A percentile compares a stretch with the other conserved stretches of the same genome.
Evolutionary conservation across 2,329 filamentous ascomycete species (phyloP).

Genomic region (Talaromyces sp.): DNA sequence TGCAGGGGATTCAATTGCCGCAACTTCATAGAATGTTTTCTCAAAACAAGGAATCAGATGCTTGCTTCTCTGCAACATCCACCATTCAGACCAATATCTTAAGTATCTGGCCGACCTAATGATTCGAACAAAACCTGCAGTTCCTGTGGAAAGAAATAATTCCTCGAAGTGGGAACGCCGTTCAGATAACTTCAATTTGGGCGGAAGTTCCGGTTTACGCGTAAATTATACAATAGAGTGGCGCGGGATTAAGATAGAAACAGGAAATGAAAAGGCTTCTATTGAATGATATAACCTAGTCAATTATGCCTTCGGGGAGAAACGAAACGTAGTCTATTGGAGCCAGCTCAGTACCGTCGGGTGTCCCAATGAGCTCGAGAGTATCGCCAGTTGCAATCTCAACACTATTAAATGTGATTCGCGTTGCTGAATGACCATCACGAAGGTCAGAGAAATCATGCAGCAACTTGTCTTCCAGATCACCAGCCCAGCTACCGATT

Average conservation of each 20-base stretch:
- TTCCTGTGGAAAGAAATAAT: not conserved
- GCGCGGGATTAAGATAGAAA: not conserved
- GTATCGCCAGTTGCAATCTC: conserved; percentile 47
- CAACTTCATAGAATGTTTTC: not conserved
- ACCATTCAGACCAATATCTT: not conserved
- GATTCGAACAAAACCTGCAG: not conserved
- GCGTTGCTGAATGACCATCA: conserved; percentile 61
- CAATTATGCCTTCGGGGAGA: conserved; percentile 53
- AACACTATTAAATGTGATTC: conserved; percentile 54
- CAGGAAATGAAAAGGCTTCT: not conserved
- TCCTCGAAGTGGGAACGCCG: too few relatives aligned
- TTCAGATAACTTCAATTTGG: not conserved
- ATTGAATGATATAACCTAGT: conserved; percentile 31
- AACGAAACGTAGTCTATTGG: conserved; percentile 63
- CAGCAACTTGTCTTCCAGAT: conserved; percentile 55
- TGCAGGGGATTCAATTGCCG: not conserved
- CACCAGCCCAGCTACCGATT: conserved; percentile 55
- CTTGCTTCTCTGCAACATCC: not conserved
- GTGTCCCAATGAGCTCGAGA: conserved; percentile 52
- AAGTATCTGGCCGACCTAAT: not conserved
- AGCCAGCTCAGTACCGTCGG: conserved; percentile 58
- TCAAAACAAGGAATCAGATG: not conserved
- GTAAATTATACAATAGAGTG: not conserved
- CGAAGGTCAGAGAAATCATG: conserved; percentile 40
- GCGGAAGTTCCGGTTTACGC: not conserved